Evolutionary conservation across 192 early-diverging fungal genomes (phyloP).

Genomic region (Geosiphon pyriformis): DNA sequence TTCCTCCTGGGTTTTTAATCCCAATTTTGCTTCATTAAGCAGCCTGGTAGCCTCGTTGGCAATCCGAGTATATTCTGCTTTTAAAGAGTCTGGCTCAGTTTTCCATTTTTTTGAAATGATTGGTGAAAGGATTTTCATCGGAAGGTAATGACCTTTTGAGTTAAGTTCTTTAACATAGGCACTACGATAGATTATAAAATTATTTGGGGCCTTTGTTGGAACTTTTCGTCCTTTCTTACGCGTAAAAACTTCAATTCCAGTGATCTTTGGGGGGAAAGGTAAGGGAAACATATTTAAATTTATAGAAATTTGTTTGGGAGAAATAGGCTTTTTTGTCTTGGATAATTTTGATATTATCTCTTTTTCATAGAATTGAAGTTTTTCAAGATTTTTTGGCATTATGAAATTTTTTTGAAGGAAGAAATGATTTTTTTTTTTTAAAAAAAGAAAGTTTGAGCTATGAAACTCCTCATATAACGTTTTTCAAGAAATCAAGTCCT

Average conservation of each 20-base stretch:
- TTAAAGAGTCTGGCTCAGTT: background rate
- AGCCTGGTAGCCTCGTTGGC: background rate
- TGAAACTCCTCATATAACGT: no score
- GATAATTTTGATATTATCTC: no score
- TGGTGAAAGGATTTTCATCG: background rate
- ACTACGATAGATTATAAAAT: slow-evolving; percentile 6
- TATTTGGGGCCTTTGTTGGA: background rate
- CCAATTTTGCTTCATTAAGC: background rate
- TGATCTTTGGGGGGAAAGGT: background rate
- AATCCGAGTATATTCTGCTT: background rate
- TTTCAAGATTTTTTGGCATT: no score
- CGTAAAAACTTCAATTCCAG: background rate
- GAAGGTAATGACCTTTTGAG: background rate
- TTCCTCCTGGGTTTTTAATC: no score
- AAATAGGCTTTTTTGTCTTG: no score
- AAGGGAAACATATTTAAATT: no score
- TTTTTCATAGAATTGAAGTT: no score
- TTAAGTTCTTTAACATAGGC: background rate
- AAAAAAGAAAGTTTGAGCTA: no score
- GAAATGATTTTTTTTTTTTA: no score
- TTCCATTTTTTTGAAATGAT: background rate
- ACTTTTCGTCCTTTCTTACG: background rate
- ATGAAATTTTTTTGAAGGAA: no score
- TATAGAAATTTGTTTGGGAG: no score
- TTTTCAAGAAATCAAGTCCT: no score